Base-by-base conservation (phyloP, 2,329 filamentous ascomycete species). In the Ustulina deusta region DNA sequence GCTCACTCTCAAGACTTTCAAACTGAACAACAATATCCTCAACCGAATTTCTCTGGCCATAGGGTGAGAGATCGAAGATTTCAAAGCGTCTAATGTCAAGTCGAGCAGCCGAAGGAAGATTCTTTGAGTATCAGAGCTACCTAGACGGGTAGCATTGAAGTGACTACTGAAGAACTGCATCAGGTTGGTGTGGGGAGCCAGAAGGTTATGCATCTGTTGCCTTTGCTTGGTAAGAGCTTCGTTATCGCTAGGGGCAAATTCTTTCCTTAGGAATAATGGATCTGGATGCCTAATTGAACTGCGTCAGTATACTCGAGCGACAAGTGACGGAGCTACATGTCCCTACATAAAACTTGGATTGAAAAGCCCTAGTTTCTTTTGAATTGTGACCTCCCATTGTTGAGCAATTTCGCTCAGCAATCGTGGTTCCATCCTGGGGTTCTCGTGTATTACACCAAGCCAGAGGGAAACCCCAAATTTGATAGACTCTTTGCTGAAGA, bases 391-490 rank as follows among this genome's bases (percentile, higher is more conserved):
- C 79, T 98, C 95, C 93, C 95, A 99, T 70, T 95, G 92, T 76
- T 96, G 91, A 10, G 92, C 91, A 74, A 98, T 93, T 77, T 97
- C 93, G 60, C 90, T 90, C 36, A 99, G 82, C 63, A 99, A 89
- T 68, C 94, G 90, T 9, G 95, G 88, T 79, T 97, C 94, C 80
- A 97, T 90, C 63, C 88, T 87, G 2, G 94, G 93, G 75, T 97
- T 98, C 78, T 99, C 96, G 74, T 98, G 96, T 75, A 98, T 97
- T 15, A 98, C 93, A 29, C 96, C 96, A 68, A 97, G 89, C 96
- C 96, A 99, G 6, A 99, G 83, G 3, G 96, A 97, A 40, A 97
- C 92, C 6, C 96, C 97, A 58, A 98, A 88, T 77, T 97, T 97
- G 78, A 99, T 96, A 1, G 94, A 96, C 75, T 97, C 92, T 78